These are phyloP conservation scores for Parasitella parasitica DNA, from an alignment of 371 early-diverging fungal species.

Conservation along the genomic window DNA sequence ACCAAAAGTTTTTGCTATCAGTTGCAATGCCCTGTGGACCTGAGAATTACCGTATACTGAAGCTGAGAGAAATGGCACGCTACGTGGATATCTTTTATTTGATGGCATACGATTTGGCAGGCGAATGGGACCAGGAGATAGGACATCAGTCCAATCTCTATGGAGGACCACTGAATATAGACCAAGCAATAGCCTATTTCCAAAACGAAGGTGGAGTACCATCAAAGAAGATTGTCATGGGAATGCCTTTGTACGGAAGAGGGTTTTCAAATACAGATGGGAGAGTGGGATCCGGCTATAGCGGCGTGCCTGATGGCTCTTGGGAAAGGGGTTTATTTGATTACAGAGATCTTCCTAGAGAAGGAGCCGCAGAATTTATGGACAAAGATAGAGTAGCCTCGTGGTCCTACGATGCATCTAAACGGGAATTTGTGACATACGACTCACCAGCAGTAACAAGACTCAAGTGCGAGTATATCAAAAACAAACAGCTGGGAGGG, in stretches of 20 bases:
- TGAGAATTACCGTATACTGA: constrained; percentile 56
- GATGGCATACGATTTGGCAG: constrained; percentile 81
- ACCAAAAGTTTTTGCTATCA: constrained; percentile 59
- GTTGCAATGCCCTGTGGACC: constrained; percentile 72
- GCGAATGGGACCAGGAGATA: constrained; percentile 71
- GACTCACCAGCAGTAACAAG: constrained; percentile 72
- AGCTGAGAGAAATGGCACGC: constrained; percentile 61
- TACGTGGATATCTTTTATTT: constrained; percentile 74
- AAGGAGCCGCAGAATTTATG: constrained; percentile 65
- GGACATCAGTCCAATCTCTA: constrained; percentile 88
- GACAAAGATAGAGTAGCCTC: constrained; percentile 69
- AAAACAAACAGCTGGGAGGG: constrained; percentile 67
- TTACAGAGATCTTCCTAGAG: constrained; percentile 66
- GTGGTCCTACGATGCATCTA: constrained; percentile 71
- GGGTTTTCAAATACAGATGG: constrained; percentile 61
- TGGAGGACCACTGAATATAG: constrained; percentile 58
- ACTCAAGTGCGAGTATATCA: constrained; percentile 77
- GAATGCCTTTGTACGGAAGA: constrained; percentile 48
- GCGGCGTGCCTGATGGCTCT: constrained; percentile 66
- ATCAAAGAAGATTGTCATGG: constrained; percentile 22
- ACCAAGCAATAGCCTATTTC: constrained; percentile 52
- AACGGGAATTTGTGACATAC: constrained; percentile 76
- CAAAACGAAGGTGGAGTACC: constrained; percentile 17
- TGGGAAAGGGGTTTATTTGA: constrained; percentile 89
- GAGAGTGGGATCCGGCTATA: constrained; percentile 51